Evolutionary conservation across 768 basidiomycete genomes (phyloP).

Genomic region (Rhizopogon vesiculosus): DNA sequence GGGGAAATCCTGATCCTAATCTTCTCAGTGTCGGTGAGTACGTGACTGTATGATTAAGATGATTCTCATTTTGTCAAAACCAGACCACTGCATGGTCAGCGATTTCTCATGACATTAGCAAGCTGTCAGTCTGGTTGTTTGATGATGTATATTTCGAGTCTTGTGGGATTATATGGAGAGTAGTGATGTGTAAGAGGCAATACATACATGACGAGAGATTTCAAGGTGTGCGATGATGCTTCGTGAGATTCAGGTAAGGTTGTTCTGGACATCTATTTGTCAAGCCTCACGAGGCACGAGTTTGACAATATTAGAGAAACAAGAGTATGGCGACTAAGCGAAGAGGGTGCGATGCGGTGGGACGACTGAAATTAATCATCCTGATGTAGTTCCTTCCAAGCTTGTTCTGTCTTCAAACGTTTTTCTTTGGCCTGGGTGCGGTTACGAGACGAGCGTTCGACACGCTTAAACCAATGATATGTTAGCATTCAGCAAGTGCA

Average conservation of each 20-base stretch:
- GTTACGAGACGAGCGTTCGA: slow-evolving; percentile 55
- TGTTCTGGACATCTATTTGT: neutral
- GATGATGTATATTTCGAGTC: too few species aligned
- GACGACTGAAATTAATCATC: slow-evolving; percentile 24
- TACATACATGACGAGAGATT: neutral
- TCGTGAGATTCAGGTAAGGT: neutral
- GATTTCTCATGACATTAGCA: neutral
- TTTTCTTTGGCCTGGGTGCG: slow-evolving; percentile 56
- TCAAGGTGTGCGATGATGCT: neutral
- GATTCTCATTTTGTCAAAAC: neutral
- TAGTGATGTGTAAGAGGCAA: neutral
- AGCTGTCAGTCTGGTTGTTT: neutral
- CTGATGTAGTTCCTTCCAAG: slow-evolving; percentile 56
- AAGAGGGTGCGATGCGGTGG: neutral
- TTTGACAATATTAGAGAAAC: neutral
- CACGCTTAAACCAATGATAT: slow-evolving; percentile 37
- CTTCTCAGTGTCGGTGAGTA: slow-evolving; percentile 10
- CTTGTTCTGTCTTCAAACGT: slow-evolving; percentile 52
- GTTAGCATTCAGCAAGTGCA: neutral
- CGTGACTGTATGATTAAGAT: neutral
- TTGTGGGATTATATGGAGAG: too few species aligned
- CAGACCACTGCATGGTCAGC: neutral
- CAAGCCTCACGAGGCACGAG: neutral
- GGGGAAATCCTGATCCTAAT: slow-evolving; percentile 22
- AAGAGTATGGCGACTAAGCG: neutral